phyloP scores from a whole-genome alignment of 768 basidiomycete species.

The Amyloporia xantha region DNA sequence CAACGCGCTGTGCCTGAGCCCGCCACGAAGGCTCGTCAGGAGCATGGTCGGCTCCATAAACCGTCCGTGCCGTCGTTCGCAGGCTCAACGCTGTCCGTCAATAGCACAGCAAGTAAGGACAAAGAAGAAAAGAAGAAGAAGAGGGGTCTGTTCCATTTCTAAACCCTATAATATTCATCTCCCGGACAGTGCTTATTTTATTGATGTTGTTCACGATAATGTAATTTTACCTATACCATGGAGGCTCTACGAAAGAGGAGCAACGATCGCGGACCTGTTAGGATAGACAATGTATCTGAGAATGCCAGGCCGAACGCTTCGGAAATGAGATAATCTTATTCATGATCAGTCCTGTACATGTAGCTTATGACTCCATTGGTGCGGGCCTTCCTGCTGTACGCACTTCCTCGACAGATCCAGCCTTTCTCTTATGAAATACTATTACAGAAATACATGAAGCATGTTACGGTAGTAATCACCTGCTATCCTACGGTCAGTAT shows the following conservation, averaged over 20 bases:
- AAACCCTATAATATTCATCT: not conserved
- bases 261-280: not conserved
- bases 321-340: too few relatives aligned
- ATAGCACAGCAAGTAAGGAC: conserved; percentile 15
- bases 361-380: too few relatives aligned
- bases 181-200: conserved; percentile 9
- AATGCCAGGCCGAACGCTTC: too few relatives aligned
- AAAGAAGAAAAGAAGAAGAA: conserved; percentile 70
- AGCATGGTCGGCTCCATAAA: conserved; percentile 20
- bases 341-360: too few relatives aligned
- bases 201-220: not conserved
- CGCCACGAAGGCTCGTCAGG: conserved; percentile 24
- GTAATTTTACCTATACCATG: not conserved
- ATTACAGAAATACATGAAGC: too few relatives aligned
- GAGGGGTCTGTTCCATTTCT: conserved; percentile 64
- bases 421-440: too few relatives aligned
- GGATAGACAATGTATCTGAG: not conserved
- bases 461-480: too few relatives aligned
- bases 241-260: not conserved
- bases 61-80: conserved; percentile 43
- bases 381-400: too few relatives aligned
- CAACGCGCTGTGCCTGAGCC: conserved; percentile 33
- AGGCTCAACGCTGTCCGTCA: conserved; percentile 36
- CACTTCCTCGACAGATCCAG: too few relatives aligned
- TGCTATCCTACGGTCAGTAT: too few relatives aligned